Base-by-base conservation (phyloP, 192 early-diverging fungal species). In the Tieghemiomyces parasiticus region DNA sequence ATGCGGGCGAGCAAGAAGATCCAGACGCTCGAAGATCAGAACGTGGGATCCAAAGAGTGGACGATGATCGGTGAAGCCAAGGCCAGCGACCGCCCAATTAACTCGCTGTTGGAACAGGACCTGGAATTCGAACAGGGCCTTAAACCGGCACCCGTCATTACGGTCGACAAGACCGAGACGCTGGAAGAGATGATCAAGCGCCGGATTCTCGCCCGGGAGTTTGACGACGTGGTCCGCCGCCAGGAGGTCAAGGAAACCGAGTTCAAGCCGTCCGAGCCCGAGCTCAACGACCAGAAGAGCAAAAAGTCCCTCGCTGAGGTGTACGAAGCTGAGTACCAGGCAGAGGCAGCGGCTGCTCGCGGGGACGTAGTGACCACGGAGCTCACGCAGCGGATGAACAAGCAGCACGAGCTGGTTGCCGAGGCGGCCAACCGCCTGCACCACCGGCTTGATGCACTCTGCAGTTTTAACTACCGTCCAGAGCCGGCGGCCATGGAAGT, bases 101-200 rank as follows among this genome's bases (percentile, higher is more conserved):
- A 99, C 74, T 92, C 90, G 67, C 74, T 99, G 49, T 72, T 99
- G 38, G 93, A 89, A 66, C 92, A 97, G 62, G 85, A 93, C 61
- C 68, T 99, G 13, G 92, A 94, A 44, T 87, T 91, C 68, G 94
- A 97, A 59, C 77, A 85, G 55, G 88, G 85, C 26, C 78, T 83
- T 42, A 95, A 95, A 72, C 91, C 95, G 2, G 90, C 93, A 0
- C 95, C 95, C 16, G 84, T 95, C 16, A 86, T 95, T 34, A 97
- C 95, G 1, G 87, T 91, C 67, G 93, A 97, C 68, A 69, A 73
- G 0, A 97, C 93, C 8, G 67, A 77, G 53, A 78, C 88, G 4
- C 76, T 99, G 14, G 94, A 95, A 65, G 94, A 96, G 54, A 66
- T 95, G 59, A 99, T 99, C 72, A 89, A 88, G 69, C 80, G 82